phyloP scores from a whole-genome alignment of 2,329 filamentous ascomycete species.

The Teratosphaeria gauchensis region DNA sequence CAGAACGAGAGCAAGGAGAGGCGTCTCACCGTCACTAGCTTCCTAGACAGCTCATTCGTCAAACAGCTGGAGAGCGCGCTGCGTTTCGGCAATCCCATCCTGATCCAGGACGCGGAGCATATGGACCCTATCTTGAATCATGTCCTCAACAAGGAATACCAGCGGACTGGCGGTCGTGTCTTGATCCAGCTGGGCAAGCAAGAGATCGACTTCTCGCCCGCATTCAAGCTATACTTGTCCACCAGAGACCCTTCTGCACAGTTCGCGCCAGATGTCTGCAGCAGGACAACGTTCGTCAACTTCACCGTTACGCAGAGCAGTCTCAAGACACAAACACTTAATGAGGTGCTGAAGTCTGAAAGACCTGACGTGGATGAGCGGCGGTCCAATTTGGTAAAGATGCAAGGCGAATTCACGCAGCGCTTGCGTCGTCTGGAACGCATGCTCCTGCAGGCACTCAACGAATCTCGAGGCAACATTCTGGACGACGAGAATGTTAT shows the following conservation, averaged over 20 bases:
- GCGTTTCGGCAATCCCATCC: slow-evolving; percentile 94
- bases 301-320: slow-evolving; percentile 99
- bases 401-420: slow-evolving; percentile 98
- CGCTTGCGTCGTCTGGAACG: slow-evolving; percentile 93
- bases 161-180: slow-evolving; percentile 94
- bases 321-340: slow-evolving; percentile 93
- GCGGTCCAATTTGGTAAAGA: slow-evolving; percentile 92
- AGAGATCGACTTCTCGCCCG: slow-evolving; percentile 96
- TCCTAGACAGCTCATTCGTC: slow-evolving; percentile 94
- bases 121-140: slow-evolving; percentile 96
- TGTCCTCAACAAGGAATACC: slow-evolving; percentile 98
- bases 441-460: slow-evolving; percentile 83
- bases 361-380: slow-evolving; percentile 94
- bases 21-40: slow-evolving; percentile 91
- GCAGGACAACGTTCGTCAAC: slow-evolving; percentile 97
- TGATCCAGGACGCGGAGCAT: slow-evolving; percentile 97
- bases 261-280: slow-evolving; percentile 95
- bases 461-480: slow-evolving; percentile 95
- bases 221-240: slow-evolving; percentile 90
- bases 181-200: slow-evolving; percentile 97
- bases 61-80: slow-evolving; percentile 96
- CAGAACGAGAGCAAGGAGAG: slow-evolving; percentile 91
- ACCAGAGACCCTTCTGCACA: slow-evolving; percentile 92
- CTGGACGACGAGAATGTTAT: slow-evolving; percentile 97
- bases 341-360: slow-evolving; percentile 95